phyloP scores from a whole-genome alignment of 352 stramenopile species.

The Phytophthora sp. region DNA sequence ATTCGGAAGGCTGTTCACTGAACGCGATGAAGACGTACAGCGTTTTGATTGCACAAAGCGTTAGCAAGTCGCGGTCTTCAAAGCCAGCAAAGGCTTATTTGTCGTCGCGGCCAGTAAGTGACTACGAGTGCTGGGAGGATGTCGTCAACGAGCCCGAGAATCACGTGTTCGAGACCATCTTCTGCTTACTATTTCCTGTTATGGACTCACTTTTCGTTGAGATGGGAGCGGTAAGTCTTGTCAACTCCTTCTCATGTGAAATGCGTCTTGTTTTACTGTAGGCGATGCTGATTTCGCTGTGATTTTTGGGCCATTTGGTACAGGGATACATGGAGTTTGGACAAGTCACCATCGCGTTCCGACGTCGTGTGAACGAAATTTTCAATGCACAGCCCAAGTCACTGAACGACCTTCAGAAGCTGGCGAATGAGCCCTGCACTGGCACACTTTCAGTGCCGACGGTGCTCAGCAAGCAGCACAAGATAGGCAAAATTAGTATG shows the following conservation, averaged over 20 bases:
- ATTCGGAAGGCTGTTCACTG: conserved; percentile 69
- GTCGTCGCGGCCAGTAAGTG: conserved; percentile 38
- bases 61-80: conserved; percentile 32
- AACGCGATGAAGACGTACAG: conserved; percentile 84
- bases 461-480: conserved; percentile 41
- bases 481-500: conserved; percentile 46
- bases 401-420: conserved; percentile 62
- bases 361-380: conserved; percentile 68
- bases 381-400: conserved; percentile 71
- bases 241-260: neutral
- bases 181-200: conserved; percentile 82
- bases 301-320: conserved; percentile 20
- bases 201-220: conserved; percentile 86
- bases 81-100: conserved; percentile 39
- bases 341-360: conserved; percentile 77
- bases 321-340: conserved; percentile 92
- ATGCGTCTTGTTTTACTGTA: neutral
- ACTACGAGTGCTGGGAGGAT: conserved; percentile 77
- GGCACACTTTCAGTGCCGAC: conserved; percentile 57
- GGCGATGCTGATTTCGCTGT: conserved; percentile 12
- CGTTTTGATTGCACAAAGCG: conserved; percentile 64
- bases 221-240: conserved; percentile 83
- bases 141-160: conserved; percentile 73
- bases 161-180: conserved; percentile 88
- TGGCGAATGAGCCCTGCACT: conserved; percentile 74